Evolutionary conservation across 768 basidiomycete genomes (phyloP), one percentile per base, ranked within the genome.

Genomic region (Thelephora ganbajun): DNA sequence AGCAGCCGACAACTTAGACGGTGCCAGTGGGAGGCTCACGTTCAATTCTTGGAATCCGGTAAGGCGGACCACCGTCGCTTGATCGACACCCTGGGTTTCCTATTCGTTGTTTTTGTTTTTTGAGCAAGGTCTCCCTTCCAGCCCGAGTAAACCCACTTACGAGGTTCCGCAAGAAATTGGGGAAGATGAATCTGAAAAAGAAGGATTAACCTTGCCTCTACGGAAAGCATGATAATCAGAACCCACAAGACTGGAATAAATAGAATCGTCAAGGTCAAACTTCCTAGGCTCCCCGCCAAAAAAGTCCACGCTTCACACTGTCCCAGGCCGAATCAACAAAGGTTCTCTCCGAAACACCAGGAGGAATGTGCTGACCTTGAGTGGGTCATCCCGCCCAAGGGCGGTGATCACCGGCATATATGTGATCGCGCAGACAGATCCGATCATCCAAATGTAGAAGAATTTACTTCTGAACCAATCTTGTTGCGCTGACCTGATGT

Each of bases 31-130:
- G 26, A 30, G 6, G 63, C 84, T 33, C 52, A 89, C 87, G 54
- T 91, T 91, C 35, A 89, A 63, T 56, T 90, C 84, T 33, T 84
- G 81, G 57, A 85, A 90, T 53, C 80, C 88, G 33, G 80, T 80
- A 44, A 91, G 63, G 18, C 85, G 77, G 20, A 84, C 71, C 43
- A 89, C 69, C 2, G 80, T 85, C 23, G 55, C 66, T n/a, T 55
- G 69, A 46, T 89, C 86, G 7, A 85, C 79, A 6, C 74, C 75
- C 57, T 81, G 73, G 12, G 53, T 54, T 57, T 72, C 72, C 82
- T 86, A 54, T 33, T 13, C 9, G 26, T 30, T 30, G 9, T 30
- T 30, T n/a, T n/a, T n/a, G n/a, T n/a, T n/a, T n/a, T n/a, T 30
- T 30, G 26, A 9, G 5, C 26, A 30, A 30, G 9, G 9, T 30